phyloP scores from a whole-genome alignment of 768 basidiomycete species.

The Pleurotus eryngii region DNA sequence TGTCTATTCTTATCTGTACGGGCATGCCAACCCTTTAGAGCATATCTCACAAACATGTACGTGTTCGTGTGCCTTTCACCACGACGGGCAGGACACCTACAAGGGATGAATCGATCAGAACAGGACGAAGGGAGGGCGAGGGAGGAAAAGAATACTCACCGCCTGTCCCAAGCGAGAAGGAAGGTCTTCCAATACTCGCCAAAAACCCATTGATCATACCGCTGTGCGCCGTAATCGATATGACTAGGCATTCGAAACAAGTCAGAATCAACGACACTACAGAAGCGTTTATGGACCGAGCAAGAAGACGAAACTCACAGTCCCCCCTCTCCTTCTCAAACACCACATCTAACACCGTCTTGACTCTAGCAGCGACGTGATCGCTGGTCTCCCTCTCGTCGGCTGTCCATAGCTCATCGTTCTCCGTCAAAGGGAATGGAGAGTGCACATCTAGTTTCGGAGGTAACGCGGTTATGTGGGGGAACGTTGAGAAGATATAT shows the following conservation, averaged over 20 bases:
- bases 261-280: not conserved
- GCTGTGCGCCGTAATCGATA: slow-evolving; percentile 66
- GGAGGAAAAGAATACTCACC: slow-evolving; percentile 35
- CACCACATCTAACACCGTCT: slow-evolving; percentile 48
- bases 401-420: slow-evolving; percentile 58
- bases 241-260: slow-evolving; percentile 37
- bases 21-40: no score
- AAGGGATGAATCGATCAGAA: not conserved
- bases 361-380: slow-evolving; percentile 47
- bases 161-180: slow-evolving; percentile 56
- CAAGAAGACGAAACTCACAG: slow-evolving; percentile 36
- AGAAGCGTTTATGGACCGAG: not conserved
- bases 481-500: slow-evolving; percentile 47
- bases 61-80: slow-evolving; percentile 8
- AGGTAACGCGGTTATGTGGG: slow-evolving; percentile 30
- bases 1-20: no score
- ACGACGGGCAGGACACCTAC: slow-evolving; percentile 22
- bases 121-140: not conserved
- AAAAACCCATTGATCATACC: slow-evolving; percentile 60
- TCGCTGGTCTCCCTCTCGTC: slow-evolving; percentile 49
- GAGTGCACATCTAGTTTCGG: slow-evolving; percentile 44
- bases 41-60: no score
- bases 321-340: slow-evolving; percentile 43
- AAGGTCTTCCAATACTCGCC: slow-evolving; percentile 39
- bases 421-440: slow-evolving; percentile 40